Evolutionary conservation across 2,329 filamentous ascomycete genomes (phyloP).

Genomic region (Chaetomium olivaceum): DNA sequence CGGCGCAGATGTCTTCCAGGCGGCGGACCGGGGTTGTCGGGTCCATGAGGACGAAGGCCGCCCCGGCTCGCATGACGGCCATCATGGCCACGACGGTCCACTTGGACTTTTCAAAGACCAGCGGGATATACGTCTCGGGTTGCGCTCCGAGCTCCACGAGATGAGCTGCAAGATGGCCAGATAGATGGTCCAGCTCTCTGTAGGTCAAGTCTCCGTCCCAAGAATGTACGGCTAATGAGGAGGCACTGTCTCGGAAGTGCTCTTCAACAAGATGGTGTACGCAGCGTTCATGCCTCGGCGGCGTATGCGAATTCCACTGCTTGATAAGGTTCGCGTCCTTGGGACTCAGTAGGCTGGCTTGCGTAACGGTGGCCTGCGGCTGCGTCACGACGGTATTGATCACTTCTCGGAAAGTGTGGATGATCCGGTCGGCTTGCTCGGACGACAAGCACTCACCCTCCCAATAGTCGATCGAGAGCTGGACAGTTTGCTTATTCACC

Average conservation of each 20-base stretch:
- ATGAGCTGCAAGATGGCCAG: background rate
- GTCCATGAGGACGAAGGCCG: slow-evolving; percentile 1
- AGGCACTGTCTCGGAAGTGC: slow-evolving; percentile 1
- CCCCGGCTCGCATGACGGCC: slow-evolving; percentile 2
- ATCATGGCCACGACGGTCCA: slow-evolving; percentile 2
- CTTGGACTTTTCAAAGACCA: slow-evolving; percentile 4
- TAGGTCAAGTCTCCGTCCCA: background rate
- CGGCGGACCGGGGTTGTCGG: slow-evolving; percentile 1
- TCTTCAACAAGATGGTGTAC: slow-evolving; percentile 4
- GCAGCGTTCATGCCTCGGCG: slow-evolving; percentile 2
- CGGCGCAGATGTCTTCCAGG: background rate
- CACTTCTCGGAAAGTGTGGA: slow-evolving; percentile 1
- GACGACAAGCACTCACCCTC: slow-evolving; percentile 4
- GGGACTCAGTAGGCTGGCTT: slow-evolving; percentile 2
- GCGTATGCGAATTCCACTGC: slow-evolving; percentile 1
- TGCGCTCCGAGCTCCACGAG: background rate
- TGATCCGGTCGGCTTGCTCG: background rate
- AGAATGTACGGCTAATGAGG: background rate
- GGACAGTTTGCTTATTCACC: slow-evolving; percentile 3
- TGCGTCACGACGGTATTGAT: background rate
- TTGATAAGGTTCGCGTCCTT: background rate
- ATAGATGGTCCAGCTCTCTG: background rate
- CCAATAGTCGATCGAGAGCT: background rate
- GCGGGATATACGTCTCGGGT: slow-evolving; percentile 3
- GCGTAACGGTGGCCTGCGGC: background rate